Conservation (phyloP, 179 eudicot species). For the Amaranthus tricolor region DNA sequence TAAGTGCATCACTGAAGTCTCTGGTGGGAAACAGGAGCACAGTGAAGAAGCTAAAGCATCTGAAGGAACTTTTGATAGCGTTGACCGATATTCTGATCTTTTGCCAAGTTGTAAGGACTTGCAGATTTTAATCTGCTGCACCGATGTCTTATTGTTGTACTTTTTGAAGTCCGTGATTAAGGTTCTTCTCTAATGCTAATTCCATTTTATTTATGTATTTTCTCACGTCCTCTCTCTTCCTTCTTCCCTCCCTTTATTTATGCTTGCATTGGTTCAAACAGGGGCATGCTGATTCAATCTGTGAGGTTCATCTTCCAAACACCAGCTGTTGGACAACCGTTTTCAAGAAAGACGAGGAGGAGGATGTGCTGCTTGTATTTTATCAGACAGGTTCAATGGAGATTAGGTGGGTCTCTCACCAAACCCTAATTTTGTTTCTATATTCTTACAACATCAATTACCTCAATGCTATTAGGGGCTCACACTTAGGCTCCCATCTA, state of each 20-base stretch:
- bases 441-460: not conserved
- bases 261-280: constrained; percentile 27
- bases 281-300: constrained; percentile 53
- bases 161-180: constrained; percentile 53
- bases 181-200: constrained; percentile 34
- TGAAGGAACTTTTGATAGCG: constrained; percentile 28
- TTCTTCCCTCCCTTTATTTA: constrained; percentile 6
- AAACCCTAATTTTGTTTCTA: not conserved
- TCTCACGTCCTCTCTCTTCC: not conserved
- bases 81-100: constrained; percentile 23
- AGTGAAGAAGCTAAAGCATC: constrained; percentile 33
- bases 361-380: constrained; percentile 49
- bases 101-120: constrained; percentile 39
- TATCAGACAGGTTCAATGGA: constrained; percentile 71
- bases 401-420: constrained; percentile 50
- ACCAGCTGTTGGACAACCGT: constrained; percentile 67
- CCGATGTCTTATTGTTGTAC: constrained; percentile 48
- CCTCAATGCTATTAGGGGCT: too few relatives aligned
- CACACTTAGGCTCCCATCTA: too few relatives aligned
- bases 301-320: constrained; percentile 58
- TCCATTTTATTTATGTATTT: constrained; percentile 9
- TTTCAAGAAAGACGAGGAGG: constrained; percentile 49
- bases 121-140: constrained; percentile 60
- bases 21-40: constrained; percentile 42
- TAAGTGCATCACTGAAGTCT: constrained; percentile 41